phyloP scores from a whole-genome alignment of 495 filamentous ascomycete species.

The Apodospora peruviana region DNA sequence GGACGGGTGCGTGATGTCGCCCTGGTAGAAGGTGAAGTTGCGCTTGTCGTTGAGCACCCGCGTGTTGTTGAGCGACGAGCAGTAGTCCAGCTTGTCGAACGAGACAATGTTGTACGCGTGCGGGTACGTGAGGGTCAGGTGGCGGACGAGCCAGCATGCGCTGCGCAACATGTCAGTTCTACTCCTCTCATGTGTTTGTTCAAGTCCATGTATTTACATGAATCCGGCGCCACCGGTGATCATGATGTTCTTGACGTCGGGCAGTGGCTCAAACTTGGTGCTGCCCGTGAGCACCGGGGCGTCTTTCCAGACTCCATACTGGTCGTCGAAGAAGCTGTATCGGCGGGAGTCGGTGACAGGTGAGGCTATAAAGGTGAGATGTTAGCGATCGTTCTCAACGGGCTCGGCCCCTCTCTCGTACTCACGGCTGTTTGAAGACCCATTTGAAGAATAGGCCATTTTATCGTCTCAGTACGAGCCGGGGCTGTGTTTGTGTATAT shows the following conservation, averaged over 20 bases:
- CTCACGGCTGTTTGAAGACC: no score
- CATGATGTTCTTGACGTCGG: constrained; percentile 65
- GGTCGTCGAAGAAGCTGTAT: constrained; percentile 44
- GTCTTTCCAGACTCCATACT: constrained; percentile 56
- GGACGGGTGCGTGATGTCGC: constrained; percentile 58
- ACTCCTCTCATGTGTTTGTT: background rate
- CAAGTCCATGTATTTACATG: constrained; percentile 45
- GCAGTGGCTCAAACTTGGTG: constrained; percentile 56
- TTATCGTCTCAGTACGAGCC: no score
- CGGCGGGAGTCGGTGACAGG: constrained; percentile 3
- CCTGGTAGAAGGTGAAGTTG: constrained; percentile 72
- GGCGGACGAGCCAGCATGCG: constrained; percentile 68
- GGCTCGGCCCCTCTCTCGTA: no score
- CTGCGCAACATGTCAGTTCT: constrained; percentile 17
- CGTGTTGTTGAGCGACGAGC: constrained; percentile 66
- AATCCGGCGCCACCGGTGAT: constrained; percentile 69
- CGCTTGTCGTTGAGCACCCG: constrained; percentile 49
- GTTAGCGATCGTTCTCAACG: background rate
- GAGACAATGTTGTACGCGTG: constrained; percentile 66
- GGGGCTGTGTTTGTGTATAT: no score
- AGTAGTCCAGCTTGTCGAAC: constrained; percentile 74
- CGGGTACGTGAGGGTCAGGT: constrained; percentile 60
- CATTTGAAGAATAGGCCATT: no score
- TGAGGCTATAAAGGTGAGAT: background rate
- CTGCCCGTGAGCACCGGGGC: constrained; percentile 59